These are phyloP conservation scores for Colletotrichum graminicola DNA, from an alignment of 2,329 filamentous ascomycete species.

Conservation along the genomic window DNA sequence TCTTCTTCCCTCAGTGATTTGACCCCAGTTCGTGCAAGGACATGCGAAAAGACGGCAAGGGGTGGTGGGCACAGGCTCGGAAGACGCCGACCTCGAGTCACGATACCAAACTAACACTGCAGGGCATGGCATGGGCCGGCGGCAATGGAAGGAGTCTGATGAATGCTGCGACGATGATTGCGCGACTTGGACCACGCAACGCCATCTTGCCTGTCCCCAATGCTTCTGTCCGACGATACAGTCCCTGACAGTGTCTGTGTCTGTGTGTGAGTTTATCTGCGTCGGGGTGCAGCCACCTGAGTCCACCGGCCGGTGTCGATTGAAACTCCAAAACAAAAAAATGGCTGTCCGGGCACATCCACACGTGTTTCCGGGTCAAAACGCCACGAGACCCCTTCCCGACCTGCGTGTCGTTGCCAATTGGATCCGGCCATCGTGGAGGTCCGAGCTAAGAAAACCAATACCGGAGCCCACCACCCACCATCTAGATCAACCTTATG, in stretches of 20 bases:
- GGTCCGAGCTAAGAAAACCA: not conserved
- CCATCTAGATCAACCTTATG: not conserved
- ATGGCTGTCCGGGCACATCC: constrained; percentile 2
- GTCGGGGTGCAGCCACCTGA: not conserved
- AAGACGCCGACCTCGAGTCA: not conserved
- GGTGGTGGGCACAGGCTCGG: not conserved
- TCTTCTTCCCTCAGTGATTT: not conserved
- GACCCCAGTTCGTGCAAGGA: not conserved
- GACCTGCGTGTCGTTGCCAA: not conserved
- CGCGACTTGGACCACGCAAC: not conserved
- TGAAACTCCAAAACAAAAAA: constrained; percentile 23
- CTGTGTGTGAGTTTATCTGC: not conserved
- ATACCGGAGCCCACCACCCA: not conserved
- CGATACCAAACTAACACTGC: not conserved
- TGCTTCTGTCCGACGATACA: not conserved
- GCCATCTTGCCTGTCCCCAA: not conserved
- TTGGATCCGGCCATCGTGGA: not conserved
- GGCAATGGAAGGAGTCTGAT: not conserved
- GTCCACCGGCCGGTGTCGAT: constrained; percentile 18
- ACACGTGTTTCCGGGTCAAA: not conserved
- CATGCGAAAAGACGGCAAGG: too few species aligned
- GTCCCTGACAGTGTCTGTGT: not conserved
- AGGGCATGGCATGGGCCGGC: not conserved
- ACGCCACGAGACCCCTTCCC: not conserved
- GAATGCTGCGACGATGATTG: not conserved